Percentiles rank a stretch among this genome's conserved stretches.
These are phyloP conservation scores for Gossypium schwendimanii DNA, from an alignment of 441 rosid species.

Conservation along the genomic window DNA sequence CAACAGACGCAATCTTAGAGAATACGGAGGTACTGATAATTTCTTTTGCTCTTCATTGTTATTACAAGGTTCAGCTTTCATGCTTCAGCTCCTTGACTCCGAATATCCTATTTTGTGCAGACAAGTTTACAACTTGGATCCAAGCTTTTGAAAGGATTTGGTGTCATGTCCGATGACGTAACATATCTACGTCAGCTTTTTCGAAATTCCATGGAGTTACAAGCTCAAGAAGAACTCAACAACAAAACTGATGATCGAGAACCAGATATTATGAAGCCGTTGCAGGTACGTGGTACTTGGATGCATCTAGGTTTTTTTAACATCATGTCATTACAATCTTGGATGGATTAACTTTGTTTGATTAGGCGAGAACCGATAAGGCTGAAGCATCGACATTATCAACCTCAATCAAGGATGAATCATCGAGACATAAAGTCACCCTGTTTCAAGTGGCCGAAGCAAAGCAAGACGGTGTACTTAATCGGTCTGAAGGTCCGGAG, in stretches of 20 bases:
- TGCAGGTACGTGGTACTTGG: conserved; percentile 36
- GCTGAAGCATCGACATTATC: conserved; percentile 4
- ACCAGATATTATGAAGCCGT: conserved; percentile 37
- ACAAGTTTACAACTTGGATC: conserved; percentile 92
- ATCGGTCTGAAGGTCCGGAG: conserved; percentile 26
- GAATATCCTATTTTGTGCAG: conserved; percentile 34
- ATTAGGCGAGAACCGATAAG: conserved; percentile 33
- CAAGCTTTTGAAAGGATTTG: conserved; percentile 81
- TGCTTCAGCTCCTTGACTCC: background rate
- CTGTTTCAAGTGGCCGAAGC: conserved; percentile 11
- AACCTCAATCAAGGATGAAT: conserved; percentile 25
- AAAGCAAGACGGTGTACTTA: conserved; percentile 12
- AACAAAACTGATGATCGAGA: conserved; percentile 33
- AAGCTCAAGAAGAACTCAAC: conserved; percentile 53
- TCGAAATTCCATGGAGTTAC: conserved; percentile 79
- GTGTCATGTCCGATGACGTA: conserved; percentile 97
- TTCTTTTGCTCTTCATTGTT: background rate
- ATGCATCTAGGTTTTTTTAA: background rate
- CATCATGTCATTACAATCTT: background rate
- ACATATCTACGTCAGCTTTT: conserved; percentile 63
- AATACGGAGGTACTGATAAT: conserved; percentile 59
- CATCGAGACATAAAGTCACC: conserved; percentile 13
- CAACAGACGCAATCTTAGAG: conserved; percentile 84
- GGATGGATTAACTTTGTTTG: conserved; percentile 4
- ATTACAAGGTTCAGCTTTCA: background rate